Base-by-base conservation (phyloP, 495 filamentous ascomycete genomes). In the Hypoxylon fuscum region DNA sequence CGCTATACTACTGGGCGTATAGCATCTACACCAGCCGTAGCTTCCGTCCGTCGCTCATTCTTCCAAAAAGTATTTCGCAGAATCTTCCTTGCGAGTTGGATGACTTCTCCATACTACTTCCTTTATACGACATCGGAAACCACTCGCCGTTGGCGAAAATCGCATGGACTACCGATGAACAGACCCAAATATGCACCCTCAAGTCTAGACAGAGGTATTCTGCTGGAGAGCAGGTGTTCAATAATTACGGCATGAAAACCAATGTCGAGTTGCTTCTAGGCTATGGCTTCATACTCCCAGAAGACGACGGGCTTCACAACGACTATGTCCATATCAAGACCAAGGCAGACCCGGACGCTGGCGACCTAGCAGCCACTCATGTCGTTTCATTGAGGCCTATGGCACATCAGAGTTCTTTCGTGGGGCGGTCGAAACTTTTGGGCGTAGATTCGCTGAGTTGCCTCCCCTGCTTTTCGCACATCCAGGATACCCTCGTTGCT, bases 1-100 rank as follows among this genome's bases (percentile, higher is more conserved):
- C 72, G 40, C 72, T 85, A 1, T 85, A 85, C 57, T 69, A 81
- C 57, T 85, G 82, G 82, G 79, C 82, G 0, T 83, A 79, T 58
- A 76, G 76, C 63, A 80, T 84, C 35, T 85, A 82, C 55, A 80
- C 79, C 9, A 81, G 76, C 61, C 73, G 82, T 64, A 83, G 81
- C 62, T 85, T 85, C 41, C 72, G 79, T 3, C 75, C 81, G 0
- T 79, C 76, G 0, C 74, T 81, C 27, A 64, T 84, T 54, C 44
- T 77, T 37, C 64, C 72, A n/a, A 52, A 69, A 1, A 62, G 59
- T 23, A 31, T 55, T 3, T 47, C 64, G 0, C 38, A 66, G 0
- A 67, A 68, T 0, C 14, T 55, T 2, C 66, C 69, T 1, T 71
- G 64, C 42, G 60, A 71, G 23, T 18, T 76, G 20, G 75, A 81